Conservation (phyloP, 192 early-diverging fungal genomes). For the Coemansia pectinata region DNA sequence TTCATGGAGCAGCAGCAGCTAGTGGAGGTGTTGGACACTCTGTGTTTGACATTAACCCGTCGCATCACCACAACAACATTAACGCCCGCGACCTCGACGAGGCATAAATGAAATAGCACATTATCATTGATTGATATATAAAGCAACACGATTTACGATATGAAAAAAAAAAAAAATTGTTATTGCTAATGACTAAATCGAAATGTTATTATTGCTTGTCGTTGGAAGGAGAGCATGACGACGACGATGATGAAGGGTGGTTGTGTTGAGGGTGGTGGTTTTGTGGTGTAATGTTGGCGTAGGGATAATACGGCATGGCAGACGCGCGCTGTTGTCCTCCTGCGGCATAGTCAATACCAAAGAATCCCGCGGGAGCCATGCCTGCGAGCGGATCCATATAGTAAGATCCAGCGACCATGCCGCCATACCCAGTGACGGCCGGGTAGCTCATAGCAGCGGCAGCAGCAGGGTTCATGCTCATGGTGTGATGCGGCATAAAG, state of each 20-base stretch:
- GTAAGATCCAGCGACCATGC: conserved; percentile 30
- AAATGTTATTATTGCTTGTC: not conserved
- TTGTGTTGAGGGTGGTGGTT: not conserved
- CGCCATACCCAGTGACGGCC: conserved; percentile 34
- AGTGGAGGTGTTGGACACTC: not conserved
- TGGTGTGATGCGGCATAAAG: conserved; percentile 4
- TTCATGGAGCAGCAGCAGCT: not conserved
- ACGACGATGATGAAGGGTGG: not conserved
- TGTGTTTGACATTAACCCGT: conserved; percentile 34
- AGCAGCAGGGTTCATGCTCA: not conserved
- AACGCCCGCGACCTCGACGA: conserved; percentile 46
- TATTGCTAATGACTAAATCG: not conserved
- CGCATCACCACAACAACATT: conserved; percentile 34
- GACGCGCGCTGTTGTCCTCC: not conserved
- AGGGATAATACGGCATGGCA: conserved; percentile 19
- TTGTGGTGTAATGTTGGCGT: conserved; percentile 3
- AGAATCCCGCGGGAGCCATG: conserved; percentile 12
- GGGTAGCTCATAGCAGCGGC: conserved; percentile 46
- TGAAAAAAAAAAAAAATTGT: not conserved
- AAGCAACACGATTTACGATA: not conserved
- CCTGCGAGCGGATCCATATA: not conserved
- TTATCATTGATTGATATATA: not conserved
- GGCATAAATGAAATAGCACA: not conserved
- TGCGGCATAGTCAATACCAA: conserved; percentile 9
- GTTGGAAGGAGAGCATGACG: not conserved